Conservation (phyloP, 2,329 filamentous ascomycete species). For the Microdochium bolleyi region DNA sequence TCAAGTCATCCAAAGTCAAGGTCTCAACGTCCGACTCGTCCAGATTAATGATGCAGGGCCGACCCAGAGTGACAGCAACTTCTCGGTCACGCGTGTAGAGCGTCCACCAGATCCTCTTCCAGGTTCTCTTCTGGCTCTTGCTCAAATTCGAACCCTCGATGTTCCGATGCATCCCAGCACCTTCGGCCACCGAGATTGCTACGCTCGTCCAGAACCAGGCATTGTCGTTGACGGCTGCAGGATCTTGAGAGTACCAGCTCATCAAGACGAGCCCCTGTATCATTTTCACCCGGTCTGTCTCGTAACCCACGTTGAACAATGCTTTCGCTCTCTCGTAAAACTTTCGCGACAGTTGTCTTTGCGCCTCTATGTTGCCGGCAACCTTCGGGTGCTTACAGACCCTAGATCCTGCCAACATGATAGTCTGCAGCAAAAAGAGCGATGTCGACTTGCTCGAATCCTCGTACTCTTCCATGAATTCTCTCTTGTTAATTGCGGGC, state of each 20-base stretch:
- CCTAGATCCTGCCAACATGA: slow-evolving; percentile 82
- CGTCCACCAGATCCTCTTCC: slow-evolving; percentile 99
- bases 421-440: slow-evolving; percentile 80
- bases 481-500: slow-evolving; percentile 84
- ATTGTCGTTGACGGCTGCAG: slow-evolving; percentile 97
- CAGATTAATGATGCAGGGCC: slow-evolving; percentile 89
- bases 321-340: slow-evolving; percentile 98
- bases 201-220: slow-evolving; percentile 99
- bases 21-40: slow-evolving; percentile 98
- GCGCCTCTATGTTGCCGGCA: slow-evolving; percentile 93
- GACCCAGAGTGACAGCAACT: slow-evolving; percentile 85
- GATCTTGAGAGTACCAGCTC: slow-evolving; percentile 99
- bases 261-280: slow-evolving; percentile 90
- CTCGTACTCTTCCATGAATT: slow-evolving; percentile 89
- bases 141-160: slow-evolving; percentile 90
- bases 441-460: slow-evolving; percentile 92
- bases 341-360: slow-evolving; percentile 86
- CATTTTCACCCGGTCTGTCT: slow-evolving; percentile 93
- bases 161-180: slow-evolving; percentile 94
- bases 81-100: slow-evolving; percentile 92
- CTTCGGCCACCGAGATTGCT: slow-evolving; percentile 90
- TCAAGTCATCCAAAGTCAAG: slow-evolving; percentile 91
- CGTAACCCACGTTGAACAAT: slow-evolving; percentile 92
- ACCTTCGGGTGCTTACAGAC: slow-evolving; percentile 89
- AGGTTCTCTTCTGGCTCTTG: slow-evolving; percentile 81